Evolutionary conservation across 2,329 filamentous ascomycete genomes (phyloP), one percentile per base, ranked within the genome.

Genomic region (Pseudocercospora pini-densiflorae): DNA sequence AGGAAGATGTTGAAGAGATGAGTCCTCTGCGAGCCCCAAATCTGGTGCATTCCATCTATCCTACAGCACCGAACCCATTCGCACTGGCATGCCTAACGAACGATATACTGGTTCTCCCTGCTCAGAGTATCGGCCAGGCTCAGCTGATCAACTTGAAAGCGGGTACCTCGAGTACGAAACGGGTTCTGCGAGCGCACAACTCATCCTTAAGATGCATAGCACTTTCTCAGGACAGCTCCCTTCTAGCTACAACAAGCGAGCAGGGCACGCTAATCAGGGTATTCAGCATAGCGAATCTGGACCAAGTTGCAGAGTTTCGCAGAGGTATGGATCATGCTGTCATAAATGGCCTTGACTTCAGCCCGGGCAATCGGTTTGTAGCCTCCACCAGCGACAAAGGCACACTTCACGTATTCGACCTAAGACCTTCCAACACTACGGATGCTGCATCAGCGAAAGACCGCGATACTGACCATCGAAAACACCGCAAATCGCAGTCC

Each of bases 351-450:
- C 84, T 99, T 10, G 90, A 91, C 10, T 95, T 99, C 78, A 96
- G 92, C 21, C 94, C 94, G 0, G 89, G 89, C 0, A 92, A 91
- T 60, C 87, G 86, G 51, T 86, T 93, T 76, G 85, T 98, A 10
- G 95, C 95, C 27, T 94, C 93, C 68, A 98, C 94, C 0, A 97
- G 94, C 1, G 95, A 99, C 83, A 99, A 98, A 80, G 94, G 92
- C 5, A 99, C 94, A 0, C 84, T 99, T 10, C 95, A 99, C 79
- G 87, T 99, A 43, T 99, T 97, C 76, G 93, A 98, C 75, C 85
- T 97, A 0, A 90, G 90, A 3, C 85, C 87, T 66, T 81, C 83
- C 8, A 65, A 67, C 51, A 24, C 70, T 27, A 57, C 62, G n/a
- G 61, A 64, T 36, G 19, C 47, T 9, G 64, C 55, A 12, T 19